Evolutionary conservation across 2,329 filamentous ascomycete species (phyloP).

Genomic region (Pseudocercospora ulei): DNA sequence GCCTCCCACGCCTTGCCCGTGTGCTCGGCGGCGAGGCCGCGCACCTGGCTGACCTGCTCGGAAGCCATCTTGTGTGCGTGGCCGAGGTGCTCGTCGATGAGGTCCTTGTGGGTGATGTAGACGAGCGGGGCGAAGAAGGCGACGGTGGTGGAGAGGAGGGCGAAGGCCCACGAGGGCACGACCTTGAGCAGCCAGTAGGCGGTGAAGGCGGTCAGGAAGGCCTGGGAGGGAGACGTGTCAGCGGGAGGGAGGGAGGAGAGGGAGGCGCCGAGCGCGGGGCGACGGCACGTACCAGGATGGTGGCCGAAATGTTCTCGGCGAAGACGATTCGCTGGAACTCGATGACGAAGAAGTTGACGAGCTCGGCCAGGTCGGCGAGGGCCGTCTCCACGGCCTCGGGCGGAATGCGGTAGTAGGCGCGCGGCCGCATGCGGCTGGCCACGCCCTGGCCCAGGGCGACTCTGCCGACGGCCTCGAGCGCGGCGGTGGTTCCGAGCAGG

Average conservation of each 20-base stretch:
- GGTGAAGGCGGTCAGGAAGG: slow-evolving; percentile 50
- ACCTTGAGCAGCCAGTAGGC: slow-evolving; percentile 58
- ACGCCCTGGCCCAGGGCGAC: slow-evolving; percentile 49
- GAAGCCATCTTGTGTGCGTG: slow-evolving; percentile 47
- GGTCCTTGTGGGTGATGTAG: slow-evolving; percentile 56
- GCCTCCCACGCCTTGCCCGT: slow-evolving; percentile 50
- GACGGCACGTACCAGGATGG: slow-evolving; percentile 49
- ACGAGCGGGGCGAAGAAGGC: slow-evolving; percentile 52
- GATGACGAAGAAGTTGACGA: slow-evolving; percentile 59
- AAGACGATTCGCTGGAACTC: slow-evolving; percentile 58
- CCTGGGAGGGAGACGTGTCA: slow-evolving; percentile 35
- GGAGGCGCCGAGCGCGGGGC: not conserved
- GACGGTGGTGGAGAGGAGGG: slow-evolving; percentile 48
- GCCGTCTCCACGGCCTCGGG: slow-evolving; percentile 54
- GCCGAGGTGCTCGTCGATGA: slow-evolving; percentile 53
- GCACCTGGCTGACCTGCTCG: slow-evolving; percentile 51
- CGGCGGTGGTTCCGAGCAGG: slow-evolving; percentile 50
- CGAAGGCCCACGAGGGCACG: slow-evolving; percentile 55
- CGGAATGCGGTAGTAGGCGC: slow-evolving; percentile 56
- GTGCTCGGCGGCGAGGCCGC: slow-evolving; percentile 51
- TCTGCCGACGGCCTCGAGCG: slow-evolving; percentile 50
- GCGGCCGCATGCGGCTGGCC: slow-evolving; percentile 52
- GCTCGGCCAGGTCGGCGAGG: slow-evolving; percentile 53
- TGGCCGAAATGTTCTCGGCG: slow-evolving; percentile 55
- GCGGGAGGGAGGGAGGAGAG: not conserved